Evolutionary conservation across 345 rosid species (phyloP).

Genomic region (Erucastrum elatum): DNA sequence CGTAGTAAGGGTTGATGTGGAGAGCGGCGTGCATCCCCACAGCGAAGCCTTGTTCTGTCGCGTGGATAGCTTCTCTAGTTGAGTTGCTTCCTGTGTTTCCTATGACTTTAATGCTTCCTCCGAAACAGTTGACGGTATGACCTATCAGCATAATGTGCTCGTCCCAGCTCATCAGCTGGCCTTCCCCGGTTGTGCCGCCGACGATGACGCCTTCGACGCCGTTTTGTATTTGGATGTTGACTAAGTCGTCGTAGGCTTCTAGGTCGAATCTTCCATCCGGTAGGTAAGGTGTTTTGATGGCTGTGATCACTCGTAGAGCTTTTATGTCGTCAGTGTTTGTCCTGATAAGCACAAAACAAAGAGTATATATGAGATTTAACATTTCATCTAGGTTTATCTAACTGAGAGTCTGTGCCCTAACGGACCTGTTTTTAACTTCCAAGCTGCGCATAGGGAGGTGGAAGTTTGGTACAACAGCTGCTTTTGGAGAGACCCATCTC

Average conservation of each 20-base stretch:
- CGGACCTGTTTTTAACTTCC: constrained; percentile 74
- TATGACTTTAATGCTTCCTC: constrained; percentile 73
- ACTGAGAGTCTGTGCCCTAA: not conserved
- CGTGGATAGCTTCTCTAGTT: constrained; percentile 87
- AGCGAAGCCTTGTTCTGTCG: constrained; percentile 88
- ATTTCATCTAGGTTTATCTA: not conserved
- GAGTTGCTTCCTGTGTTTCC: constrained; percentile 95
- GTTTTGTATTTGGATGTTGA: constrained; percentile 68
- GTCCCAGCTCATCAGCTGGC: constrained; percentile 96
- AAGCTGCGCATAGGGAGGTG: constrained; percentile 87
- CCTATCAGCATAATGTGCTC: constrained; percentile 95
- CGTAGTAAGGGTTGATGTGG: constrained; percentile 94
- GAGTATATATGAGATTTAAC: not conserved
- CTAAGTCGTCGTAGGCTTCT: constrained; percentile 77
- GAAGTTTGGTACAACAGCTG: constrained; percentile 62
- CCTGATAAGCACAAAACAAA: constrained; percentile 40
- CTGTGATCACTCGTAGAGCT: constrained; percentile 74
- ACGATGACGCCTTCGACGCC: constrained; percentile 85
- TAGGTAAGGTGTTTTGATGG: constrained; percentile 89
- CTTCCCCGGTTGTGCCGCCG: constrained; percentile 96
- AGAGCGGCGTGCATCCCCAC: constrained; percentile 97
- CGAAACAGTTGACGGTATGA: constrained; percentile 84
- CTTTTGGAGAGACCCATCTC: constrained; percentile 62
- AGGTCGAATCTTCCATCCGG: constrained; percentile 95
- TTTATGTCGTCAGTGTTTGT: constrained; percentile 75